phyloP scores from a whole-genome alignment of 345 rosid species.

The Alliaria petiolata region DNA sequence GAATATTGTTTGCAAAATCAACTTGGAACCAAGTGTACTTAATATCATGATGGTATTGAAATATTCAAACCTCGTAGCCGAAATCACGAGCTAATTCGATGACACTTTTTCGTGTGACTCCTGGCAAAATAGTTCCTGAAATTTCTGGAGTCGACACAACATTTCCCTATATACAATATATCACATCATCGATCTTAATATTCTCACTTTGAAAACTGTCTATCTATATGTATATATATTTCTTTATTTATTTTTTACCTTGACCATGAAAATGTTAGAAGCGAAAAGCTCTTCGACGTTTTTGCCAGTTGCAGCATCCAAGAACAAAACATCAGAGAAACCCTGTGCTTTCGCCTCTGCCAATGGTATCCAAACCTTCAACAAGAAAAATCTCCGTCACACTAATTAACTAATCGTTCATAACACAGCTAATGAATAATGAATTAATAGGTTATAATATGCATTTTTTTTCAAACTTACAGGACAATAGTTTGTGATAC shows the following conservation, averaged over 20 bases:
- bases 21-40: too few relatives aligned
- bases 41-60: not conserved
- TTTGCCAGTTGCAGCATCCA: constrained; percentile 53
- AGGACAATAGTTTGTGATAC: constrained; percentile 55
- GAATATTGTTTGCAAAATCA: not conserved
- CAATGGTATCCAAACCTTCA: constrained; percentile 45
- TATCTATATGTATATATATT: not conserved
- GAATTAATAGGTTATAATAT: too few relatives aligned
- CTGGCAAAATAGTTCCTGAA: constrained; percentile 82
- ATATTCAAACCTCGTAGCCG: constrained; percentile 58
- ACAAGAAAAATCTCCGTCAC: not conserved
- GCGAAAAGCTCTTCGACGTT: constrained; percentile 65
- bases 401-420: not conserved
- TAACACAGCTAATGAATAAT: not conserved
- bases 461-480: constrained; percentile 36
- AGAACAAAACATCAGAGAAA: constrained; percentile 56
- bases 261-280: constrained; percentile 52
- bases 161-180: constrained; percentile 49
- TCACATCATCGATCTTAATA: not conserved
- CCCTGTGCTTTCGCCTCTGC: constrained; percentile 56
- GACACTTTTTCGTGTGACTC: constrained; percentile 75
- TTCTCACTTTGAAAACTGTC: not conserved
- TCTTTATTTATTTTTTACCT: constrained; percentile 38
- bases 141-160: constrained; percentile 68
- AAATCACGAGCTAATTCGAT: constrained; percentile 70